phyloP scores from a whole-genome alignment of 768 basidiomycete species.

The Boletus rex-veris region DNA sequence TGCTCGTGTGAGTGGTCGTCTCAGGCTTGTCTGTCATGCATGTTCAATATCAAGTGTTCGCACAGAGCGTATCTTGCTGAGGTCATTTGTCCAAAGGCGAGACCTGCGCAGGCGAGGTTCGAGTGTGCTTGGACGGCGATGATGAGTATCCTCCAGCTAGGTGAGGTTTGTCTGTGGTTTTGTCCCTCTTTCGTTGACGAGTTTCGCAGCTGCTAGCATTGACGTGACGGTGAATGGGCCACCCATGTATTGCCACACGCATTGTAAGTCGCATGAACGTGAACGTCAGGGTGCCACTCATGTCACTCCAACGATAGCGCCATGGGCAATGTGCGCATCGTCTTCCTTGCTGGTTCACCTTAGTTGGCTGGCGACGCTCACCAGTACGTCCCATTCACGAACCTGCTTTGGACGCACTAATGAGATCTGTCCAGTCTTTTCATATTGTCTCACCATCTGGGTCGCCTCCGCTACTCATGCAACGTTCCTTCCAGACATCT shows the following conservation, averaged over 20 bases:
- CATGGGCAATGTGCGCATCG: conserved; percentile 47
- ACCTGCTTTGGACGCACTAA: neutral
- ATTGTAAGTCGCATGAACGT: conserved; percentile 30
- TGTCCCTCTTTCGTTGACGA: neutral
- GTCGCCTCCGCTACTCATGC: conserved; percentile 46
- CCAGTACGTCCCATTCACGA: conserved; percentile 36
- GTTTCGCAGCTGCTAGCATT: conserved; percentile 44
- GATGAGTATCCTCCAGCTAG: conserved; percentile 47
- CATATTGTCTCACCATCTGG: conserved; percentile 55
- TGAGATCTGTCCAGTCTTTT: conserved; percentile 36
- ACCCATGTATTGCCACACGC: conserved; percentile 32
- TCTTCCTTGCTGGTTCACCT: conserved; percentile 44
- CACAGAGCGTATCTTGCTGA: conserved; percentile 35
- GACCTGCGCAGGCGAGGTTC: conserved; percentile 41
- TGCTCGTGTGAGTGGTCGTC: conserved; percentile 29
- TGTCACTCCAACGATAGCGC: conserved; percentile 21
- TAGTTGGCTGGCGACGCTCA: conserved; percentile 47
- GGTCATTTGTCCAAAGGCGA: conserved; percentile 33
- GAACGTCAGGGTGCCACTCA: conserved; percentile 5
- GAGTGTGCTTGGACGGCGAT: conserved; percentile 58
- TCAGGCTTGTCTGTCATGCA: neutral
- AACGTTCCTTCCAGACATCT: conserved; percentile 43
- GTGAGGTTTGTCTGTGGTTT: conserved; percentile 30
- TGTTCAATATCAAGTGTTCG: neutral
- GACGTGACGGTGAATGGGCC: conserved; percentile 44